Conservation (phyloP, 2,329 filamentous ascomycete genomes). For the Colletotrichum tamarilloi region DNA sequence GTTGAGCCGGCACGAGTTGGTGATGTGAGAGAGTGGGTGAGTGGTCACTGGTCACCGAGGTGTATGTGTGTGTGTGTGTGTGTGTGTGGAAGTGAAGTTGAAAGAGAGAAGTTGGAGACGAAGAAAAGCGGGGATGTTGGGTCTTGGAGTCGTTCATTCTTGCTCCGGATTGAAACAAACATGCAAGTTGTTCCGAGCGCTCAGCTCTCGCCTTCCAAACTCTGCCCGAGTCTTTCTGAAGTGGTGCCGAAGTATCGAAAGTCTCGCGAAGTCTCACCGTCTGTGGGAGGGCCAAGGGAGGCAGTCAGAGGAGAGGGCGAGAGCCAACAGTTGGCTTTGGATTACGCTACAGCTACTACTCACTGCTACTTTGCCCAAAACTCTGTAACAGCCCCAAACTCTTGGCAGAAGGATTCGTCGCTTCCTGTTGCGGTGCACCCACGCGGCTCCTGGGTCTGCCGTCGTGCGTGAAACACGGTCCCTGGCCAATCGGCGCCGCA, state of each 20-base stretch:
- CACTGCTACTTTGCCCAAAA: conserved; percentile 6
- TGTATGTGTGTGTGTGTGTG: too few species aligned
- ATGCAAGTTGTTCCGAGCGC: conserved; percentile 26
- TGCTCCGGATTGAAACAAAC: conserved; percentile 30
- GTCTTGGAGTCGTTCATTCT: conserved; percentile 24
- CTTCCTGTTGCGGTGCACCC: conserved; percentile 15
- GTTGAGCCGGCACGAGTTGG: background rate
- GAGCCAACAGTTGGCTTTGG: background rate
- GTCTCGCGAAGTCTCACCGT: background rate
- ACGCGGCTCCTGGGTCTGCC: conserved; percentile 26
- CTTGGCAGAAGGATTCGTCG: conserved; percentile 20
- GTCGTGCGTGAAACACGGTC: conserved; percentile 19
- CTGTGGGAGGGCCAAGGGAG: background rate
- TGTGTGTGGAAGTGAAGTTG: background rate
- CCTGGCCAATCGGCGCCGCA: conserved; percentile 10
- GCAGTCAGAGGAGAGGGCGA: background rate
- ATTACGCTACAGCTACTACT: conserved; percentile 22
- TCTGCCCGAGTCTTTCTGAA: background rate
- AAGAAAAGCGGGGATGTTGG: background rate
- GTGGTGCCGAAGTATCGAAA: background rate
- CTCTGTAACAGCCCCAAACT: conserved; percentile 34
- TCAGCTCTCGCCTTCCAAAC: background rate
- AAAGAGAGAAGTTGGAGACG: conserved; percentile 25
- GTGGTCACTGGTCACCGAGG: too few species aligned
- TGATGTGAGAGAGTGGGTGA: background rate